These are phyloP conservation scores for Nissolia schottii DNA, from an alignment of 306 rosid species.

Conservation along the genomic window DNA sequence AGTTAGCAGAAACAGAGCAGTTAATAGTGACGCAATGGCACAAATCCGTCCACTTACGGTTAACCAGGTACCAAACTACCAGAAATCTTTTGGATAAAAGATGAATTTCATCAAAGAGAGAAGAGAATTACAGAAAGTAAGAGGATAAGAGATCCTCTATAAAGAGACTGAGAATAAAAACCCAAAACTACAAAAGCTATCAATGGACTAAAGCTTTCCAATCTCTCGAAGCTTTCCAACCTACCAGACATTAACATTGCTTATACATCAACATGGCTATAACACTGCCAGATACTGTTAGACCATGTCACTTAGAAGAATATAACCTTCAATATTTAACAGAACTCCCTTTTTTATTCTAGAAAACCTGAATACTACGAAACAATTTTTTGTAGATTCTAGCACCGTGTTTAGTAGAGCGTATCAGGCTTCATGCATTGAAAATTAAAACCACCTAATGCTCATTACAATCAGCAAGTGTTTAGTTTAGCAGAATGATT, in stretches of 20 bases:
- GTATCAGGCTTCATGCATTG: background rate
- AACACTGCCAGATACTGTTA: constrained; percentile 1
- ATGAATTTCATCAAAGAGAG: too few relatives aligned
- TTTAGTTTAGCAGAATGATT: background rate
- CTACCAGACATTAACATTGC: background rate
- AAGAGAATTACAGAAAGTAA: too few relatives aligned
- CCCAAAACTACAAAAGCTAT: too few relatives aligned
- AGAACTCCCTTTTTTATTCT: background rate
- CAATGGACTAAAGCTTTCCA: too few relatives aligned
- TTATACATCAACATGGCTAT: background rate
- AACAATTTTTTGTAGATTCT: background rate
- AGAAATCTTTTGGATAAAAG: too few relatives aligned
- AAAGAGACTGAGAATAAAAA: too few relatives aligned
- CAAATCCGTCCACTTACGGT: background rate
- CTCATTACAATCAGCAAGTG: background rate
- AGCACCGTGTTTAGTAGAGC: background rate
- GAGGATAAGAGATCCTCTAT: too few relatives aligned
- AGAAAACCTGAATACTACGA: background rate
- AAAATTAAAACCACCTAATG: background rate
- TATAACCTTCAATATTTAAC: background rate
- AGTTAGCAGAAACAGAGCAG: constrained; percentile 1
- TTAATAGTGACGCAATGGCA: background rate
- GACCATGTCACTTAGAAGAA: background rate
- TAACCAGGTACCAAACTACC: background rate
- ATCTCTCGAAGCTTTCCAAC: too few relatives aligned